These are phyloP conservation scores for Ananas comosus DNA, from an alignment of 176 grass and related monocot genomes.

Conservation along the genomic window DNA sequence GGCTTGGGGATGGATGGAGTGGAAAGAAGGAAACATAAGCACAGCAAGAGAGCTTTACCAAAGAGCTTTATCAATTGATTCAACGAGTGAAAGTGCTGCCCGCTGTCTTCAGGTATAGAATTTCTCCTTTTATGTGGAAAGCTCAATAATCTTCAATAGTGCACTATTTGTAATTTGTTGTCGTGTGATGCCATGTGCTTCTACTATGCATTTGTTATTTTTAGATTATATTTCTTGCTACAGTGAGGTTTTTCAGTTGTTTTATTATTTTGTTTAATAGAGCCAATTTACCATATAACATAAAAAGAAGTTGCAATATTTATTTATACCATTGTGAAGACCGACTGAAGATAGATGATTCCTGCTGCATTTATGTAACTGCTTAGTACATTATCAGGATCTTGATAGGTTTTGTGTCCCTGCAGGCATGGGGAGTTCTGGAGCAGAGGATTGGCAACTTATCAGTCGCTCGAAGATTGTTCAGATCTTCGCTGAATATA, in stretches of 20 bases:
- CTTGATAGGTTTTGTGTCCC: slow-evolving; percentile 2
- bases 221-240: not conserved
- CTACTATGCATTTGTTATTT: not conserved
- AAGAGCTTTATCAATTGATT: slow-evolving; percentile 82
- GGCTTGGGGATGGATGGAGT: slow-evolving; percentile 99
- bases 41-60: slow-evolving; percentile 81
- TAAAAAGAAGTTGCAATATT: not conserved
- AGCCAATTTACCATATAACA: not conserved
- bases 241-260: not conserved
- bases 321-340: not conserved
- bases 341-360: not conserved
- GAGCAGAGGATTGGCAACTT: slow-evolving; percentile 86
- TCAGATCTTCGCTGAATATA: slow-evolving; percentile 77
- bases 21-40: slow-evolving; percentile 89
- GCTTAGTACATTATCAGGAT: not conserved
- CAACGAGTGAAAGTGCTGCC: slow-evolving; percentile 79
- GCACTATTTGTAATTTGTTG: not conserved
- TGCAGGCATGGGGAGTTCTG: slow-evolving; percentile 88
- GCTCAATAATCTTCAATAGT: not conserved
- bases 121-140: slow-evolving; percentile 7
- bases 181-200: not conserved
- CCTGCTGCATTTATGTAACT: not conserved
- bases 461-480: slow-evolving; percentile 64
- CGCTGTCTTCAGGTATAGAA: slow-evolving; percentile 78
- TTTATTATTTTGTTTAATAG: not conserved